Conservation (phyloP, 1,284 basidiomycete species). For the Ustilago vetiveriae region DNA sequence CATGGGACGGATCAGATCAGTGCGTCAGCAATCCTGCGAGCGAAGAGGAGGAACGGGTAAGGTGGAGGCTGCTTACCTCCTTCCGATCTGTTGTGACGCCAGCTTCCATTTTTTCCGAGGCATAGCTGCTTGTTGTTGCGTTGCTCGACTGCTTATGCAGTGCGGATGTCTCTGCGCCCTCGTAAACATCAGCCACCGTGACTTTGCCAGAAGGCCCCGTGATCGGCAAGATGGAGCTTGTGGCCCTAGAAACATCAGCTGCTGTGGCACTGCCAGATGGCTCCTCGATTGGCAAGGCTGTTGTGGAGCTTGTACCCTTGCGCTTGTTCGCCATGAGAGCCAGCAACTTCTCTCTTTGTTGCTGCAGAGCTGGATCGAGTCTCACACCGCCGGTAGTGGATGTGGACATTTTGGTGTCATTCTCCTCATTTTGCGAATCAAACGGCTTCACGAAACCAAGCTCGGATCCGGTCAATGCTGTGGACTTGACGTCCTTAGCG, state of each 20-base stretch:
- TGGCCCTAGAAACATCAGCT: too few relatives aligned
- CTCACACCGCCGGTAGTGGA: slow-evolving; percentile 5
- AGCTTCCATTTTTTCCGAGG: too few relatives aligned
- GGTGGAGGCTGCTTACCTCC: slow-evolving; percentile 13
- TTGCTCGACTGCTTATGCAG: neutral
- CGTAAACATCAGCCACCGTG: neutral
- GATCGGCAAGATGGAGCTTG: neutral
- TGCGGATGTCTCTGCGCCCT: neutral
- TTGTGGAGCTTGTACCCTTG: slow-evolving; percentile 8
- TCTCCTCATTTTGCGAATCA: neutral
- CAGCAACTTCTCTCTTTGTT: slow-evolving; percentile 31
- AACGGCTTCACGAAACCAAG: neutral
- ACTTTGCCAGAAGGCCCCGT: neutral
- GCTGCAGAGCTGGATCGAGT: slow-evolving; percentile 29
- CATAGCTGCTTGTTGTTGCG: neutral
- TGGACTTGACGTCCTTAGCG: neutral
- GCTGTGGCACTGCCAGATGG: neutral
- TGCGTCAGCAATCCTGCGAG: too few relatives aligned
- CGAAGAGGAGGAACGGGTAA: neutral
- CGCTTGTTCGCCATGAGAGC: slow-evolving; percentile 33
- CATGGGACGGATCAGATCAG: too few relatives aligned
- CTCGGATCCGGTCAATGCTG: neutral
- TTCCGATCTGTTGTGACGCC: too few relatives aligned
- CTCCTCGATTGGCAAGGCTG: neutral
- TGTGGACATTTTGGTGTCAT: neutral